Evolutionary conservation across 2,329 filamentous ascomycete species (phyloP), one percentile per base, ranked within the genome.

Genomic region (Alternaria sp.): DNA sequence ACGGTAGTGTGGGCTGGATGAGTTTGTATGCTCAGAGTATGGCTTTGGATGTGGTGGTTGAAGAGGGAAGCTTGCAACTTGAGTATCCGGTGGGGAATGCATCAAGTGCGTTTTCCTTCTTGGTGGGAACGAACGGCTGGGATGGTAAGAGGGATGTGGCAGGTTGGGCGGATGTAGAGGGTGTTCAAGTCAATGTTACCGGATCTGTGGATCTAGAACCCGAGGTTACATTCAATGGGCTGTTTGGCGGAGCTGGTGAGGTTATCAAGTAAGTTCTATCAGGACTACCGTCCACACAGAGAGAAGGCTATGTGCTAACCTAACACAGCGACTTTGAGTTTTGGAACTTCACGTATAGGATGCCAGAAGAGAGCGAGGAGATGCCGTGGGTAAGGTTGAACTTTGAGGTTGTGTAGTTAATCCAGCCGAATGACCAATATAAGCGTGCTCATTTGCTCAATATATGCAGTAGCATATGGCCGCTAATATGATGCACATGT

Each of bases 71-170:
- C 0, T 74, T 90, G 7, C 81, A 80, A 11, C 70, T 89, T 3
- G 81, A 82, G 0, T 89, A 89, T 63, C 87, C 87, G 0, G 64
- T 76, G 14, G 86, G 85, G 2, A 85, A 83, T 44, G 68, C 77
- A 0, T 76, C 75, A 4, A 85, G 83, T 25, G 74, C 81, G 16
- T 88, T 88, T 68, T 82, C 80, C 1, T 80, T 88, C 25, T 65
- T 85, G 3, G 80, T 87, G 0, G 82, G 71, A 5, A 72, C 81
- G 0, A 83, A 84, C 3, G 83, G 84, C 7, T 71, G 69, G 66
- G 62, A 63, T n/a, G 73, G 76, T 3, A 82, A 80, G 65, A 77
- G 75, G 6, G 83, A 84, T 32, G 74, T 87, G 1, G 43, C 68
- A 0, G 72, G 77, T 2, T 86, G 84, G 80, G 74, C 70, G 0